Evolutionary conservation across 495 filamentous ascomycete species (phyloP), one percentile per base, ranked within the genome.

Genomic region (Penicillium cataractarum): DNA sequence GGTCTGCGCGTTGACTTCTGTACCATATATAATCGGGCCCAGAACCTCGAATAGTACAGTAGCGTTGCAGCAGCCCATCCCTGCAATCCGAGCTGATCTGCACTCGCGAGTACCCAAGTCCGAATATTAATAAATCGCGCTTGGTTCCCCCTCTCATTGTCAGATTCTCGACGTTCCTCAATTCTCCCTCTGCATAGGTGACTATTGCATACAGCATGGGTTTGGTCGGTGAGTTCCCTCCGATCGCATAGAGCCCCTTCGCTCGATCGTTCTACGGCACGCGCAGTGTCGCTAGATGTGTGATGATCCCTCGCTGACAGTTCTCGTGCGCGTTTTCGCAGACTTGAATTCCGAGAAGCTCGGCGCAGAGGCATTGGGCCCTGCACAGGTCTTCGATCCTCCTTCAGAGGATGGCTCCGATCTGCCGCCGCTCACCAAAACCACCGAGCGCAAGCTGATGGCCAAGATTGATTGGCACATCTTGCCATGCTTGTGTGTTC

Each of bases 391-490:
- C 17, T 46, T 39, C 15, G 29, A 58, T 37, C 17, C 22, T 12
- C n/a, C 51, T 35, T 24, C 29, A 12, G 26, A 62, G 31, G 21
- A 51, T 22, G 70, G 65, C 13, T 22, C 50, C 15, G 76, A 74
- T 13, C 65, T 76, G 13, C 76, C 76, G 40, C 65, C 61, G 31
- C 74, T 82, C 33, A 74, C 68, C 9, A 61, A 62, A 1, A 92
- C 89, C 35, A 90, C 89, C 12, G 90, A 94, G 78, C 82, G 84
- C 63, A 85, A 79, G 65, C 78, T 97, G 50, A 84, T 91, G 75
- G 75, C 82, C 63, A 90, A 89, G 69, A 90, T 97, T 66, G 93
- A 98, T 72, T 77, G 86, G 68, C 87, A 88, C 66, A 82, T 97
- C 29, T 80, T 98, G 50, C 93, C 93, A 0, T 90, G 89, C 65